These are phyloP conservation scores for Scheffersomyces coipomensis DNA, from an alignment of 805 yeast species.

Conservation along the genomic window DNA sequence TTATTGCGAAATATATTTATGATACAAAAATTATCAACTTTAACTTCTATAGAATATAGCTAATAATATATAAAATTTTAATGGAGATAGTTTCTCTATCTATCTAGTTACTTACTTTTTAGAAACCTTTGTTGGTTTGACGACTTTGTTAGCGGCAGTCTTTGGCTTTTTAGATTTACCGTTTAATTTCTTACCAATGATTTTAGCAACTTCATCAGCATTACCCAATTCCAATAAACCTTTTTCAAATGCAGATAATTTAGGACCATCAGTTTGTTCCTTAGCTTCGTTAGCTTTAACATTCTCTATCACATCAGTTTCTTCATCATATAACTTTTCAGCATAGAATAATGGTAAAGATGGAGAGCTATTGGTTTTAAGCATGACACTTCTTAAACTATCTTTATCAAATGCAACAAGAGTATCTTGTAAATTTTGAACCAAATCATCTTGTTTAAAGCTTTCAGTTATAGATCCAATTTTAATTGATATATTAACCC, in stretches of 20 bases:
- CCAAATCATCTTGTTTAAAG: slow-evolving; percentile 47
- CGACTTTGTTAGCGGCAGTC: slow-evolving; percentile 12
- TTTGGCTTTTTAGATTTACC: slow-evolving; percentile 9
- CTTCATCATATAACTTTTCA: slow-evolving; percentile 50
- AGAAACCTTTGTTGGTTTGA: slow-evolving; percentile 12
- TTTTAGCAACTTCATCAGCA: slow-evolving; percentile 64
- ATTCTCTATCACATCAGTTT: slow-evolving; percentile 39
- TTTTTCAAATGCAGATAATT: slow-evolving; percentile 62
- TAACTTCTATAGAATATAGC: no score
- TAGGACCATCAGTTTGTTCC: slow-evolving; percentile 30
- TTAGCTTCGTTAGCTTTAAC: slow-evolving; percentile 11
- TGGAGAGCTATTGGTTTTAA: slow-evolving; percentile 74
- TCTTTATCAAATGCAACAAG: slow-evolving; percentile 44
- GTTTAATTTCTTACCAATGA: slow-evolving; percentile 57
- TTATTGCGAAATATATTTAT: no score
- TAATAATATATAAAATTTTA: no score
- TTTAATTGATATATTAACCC: slow-evolving; percentile 62
- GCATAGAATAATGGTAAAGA: slow-evolving; percentile 79
- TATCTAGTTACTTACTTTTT: no score
- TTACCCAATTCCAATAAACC: slow-evolving; percentile 81
- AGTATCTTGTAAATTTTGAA: slow-evolving; percentile 60
- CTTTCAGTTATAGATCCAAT: slow-evolving; percentile 53
- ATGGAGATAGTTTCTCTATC: background rate
- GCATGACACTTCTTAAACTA: slow-evolving; percentile 54
- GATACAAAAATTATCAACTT: no score